These are phyloP conservation scores for Echites panduratus DNA, from an alignment of 257 asterid species.

Conservation along the genomic window DNA sequence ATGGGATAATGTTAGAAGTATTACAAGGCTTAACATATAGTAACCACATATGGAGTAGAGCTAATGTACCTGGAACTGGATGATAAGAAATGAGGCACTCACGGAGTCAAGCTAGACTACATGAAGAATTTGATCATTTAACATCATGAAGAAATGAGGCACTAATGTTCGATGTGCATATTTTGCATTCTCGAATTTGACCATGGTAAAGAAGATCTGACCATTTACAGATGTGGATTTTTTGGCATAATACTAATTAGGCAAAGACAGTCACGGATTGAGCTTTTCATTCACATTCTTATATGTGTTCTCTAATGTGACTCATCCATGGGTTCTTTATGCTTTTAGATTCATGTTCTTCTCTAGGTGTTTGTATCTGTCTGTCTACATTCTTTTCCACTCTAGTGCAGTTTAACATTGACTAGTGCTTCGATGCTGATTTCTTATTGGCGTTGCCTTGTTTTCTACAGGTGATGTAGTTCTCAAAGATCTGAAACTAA, in stretches of 20 bases:
- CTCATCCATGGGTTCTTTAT: background rate
- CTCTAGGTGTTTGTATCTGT: background rate
- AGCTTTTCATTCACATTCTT: background rate
- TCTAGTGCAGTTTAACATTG: background rate
- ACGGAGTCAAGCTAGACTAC: background rate
- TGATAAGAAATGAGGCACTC: background rate
- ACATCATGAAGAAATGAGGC: too few relatives aligned
- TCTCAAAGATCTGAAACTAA: conserved; percentile 84
- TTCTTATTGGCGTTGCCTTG: conserved; percentile 15
- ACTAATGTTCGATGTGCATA: background rate
- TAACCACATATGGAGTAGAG: background rate
- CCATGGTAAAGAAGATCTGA: background rate
- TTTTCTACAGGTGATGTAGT: conserved; percentile 79
- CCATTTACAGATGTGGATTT: background rate
- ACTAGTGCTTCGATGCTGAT: conserved; percentile 8
- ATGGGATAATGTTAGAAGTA: background rate
- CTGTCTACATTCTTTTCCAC: background rate
- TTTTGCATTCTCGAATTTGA: background rate
- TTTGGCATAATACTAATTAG: background rate
- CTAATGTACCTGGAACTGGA: background rate
- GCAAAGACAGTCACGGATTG: background rate
- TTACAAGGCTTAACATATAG: background rate
- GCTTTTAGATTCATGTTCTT: background rate
- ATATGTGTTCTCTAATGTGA: background rate
- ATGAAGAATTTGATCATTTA: too few relatives aligned